Conservation (phyloP, 2,329 filamentous ascomycete species). For the Epicoccum sorghinum region DNA sequence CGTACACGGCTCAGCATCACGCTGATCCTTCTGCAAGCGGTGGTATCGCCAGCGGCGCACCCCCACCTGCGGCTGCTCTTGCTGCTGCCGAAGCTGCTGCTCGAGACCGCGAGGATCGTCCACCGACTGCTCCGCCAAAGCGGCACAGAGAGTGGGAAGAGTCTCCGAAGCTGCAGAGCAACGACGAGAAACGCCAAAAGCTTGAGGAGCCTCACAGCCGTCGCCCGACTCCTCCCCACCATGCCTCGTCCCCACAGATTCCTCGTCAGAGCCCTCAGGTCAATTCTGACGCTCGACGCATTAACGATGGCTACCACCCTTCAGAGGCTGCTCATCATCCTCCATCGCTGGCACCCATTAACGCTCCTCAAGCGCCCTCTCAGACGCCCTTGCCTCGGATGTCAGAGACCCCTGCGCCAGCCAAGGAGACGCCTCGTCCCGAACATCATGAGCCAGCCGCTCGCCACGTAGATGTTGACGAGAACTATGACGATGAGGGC, state of each 20-base stretch:
- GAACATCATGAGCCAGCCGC: slow-evolving; percentile 78
- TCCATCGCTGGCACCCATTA: slow-evolving; percentile 62
- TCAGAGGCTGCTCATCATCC: slow-evolving; percentile 91
- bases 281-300: slow-evolving; percentile 64
- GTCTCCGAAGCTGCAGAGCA: slow-evolving; percentile 79
- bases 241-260: slow-evolving; percentile 59
- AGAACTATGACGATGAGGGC: slow-evolving; percentile 94
- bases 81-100: slow-evolving; percentile 72
- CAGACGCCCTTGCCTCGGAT: slow-evolving; percentile 60
- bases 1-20: slow-evolving; percentile 70
- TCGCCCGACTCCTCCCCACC: slow-evolving; percentile 60
- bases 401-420: slow-evolving; percentile 40
- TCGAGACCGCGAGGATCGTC: slow-evolving; percentile 73
- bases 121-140: slow-evolving; percentile 76
- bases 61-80: slow-evolving; percentile 67
- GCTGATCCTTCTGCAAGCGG: slow-evolving; percentile 64
- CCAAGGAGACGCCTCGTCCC: slow-evolving; percentile 37
- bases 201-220: slow-evolving; percentile 84
- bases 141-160: slow-evolving; percentile 92
- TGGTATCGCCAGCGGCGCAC: slow-evolving; percentile 72
- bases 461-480: slow-evolving; percentile 94
- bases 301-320: slow-evolving; percentile 82
- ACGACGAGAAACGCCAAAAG: slow-evolving; percentile 84
- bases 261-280: slow-evolving; percentile 79
- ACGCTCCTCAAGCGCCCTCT: slow-evolving; percentile 25